Percentiles rank a stretch among this genome's conserved stretches.
Conservation (phyloP, 306 rosid genomes). For the Cucurbita maxima region DNA sequence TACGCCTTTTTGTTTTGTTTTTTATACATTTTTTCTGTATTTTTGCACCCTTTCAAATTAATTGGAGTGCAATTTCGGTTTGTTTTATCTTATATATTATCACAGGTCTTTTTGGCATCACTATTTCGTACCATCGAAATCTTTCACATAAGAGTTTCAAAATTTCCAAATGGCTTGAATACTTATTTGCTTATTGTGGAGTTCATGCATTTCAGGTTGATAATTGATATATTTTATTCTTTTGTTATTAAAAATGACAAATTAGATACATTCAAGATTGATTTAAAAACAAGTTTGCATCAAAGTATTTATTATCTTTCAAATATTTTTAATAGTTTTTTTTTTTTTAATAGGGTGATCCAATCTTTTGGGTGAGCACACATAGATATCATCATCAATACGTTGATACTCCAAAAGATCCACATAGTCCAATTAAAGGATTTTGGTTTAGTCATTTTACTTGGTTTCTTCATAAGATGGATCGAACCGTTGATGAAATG, state of each 20-base stretch:
- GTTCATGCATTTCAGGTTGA: background rate
- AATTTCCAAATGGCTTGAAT: background rate
- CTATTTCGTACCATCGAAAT: background rate
- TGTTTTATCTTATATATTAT: background rate
- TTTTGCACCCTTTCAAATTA: background rate
- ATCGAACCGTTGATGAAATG: too few species aligned
- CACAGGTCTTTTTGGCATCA: background rate
- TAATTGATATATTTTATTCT: background rate
- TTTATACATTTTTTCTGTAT: background rate
- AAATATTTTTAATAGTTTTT: too few species aligned
- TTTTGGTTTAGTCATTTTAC: background rate
- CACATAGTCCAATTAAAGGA: background rate
- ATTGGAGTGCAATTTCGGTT: background rate
- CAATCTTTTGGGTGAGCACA: background rate
- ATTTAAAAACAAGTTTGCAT: too few species aligned
- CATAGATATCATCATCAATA: background rate
- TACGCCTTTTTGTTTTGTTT: background rate
- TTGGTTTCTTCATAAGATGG: too few species aligned
- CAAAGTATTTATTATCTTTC: too few species aligned
- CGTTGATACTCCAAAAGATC: background rate
- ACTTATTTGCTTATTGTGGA: background rate
- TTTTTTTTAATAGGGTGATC: background rate
- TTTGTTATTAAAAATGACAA: too few species aligned
- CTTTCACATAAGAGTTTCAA: background rate
- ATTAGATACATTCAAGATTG: too few species aligned